These are phyloP conservation scores for Oxyria digyna DNA, from an alignment of 148 eudicot genomes.

Conservation along the genomic window DNA sequence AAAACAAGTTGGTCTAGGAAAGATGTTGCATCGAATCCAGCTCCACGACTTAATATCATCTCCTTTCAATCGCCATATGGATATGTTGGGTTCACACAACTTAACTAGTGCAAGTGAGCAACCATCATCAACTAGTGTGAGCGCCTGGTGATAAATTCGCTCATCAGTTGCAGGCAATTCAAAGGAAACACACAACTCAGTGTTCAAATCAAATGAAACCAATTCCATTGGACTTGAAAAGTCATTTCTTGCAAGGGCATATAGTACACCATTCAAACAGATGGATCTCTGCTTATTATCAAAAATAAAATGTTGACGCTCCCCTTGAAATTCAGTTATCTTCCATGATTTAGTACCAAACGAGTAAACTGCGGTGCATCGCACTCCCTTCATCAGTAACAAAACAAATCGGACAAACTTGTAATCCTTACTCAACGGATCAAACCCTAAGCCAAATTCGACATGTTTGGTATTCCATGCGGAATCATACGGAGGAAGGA, in stretches of 20 bases:
- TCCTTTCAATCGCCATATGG: background rate
- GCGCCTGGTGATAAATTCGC: background rate
- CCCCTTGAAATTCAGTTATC: background rate
- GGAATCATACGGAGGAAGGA: background rate
- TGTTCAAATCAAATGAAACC: slow-evolving; percentile 3
- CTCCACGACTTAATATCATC: background rate
- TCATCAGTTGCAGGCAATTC: background rate
- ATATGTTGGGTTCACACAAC: background rate
- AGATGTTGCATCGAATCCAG: background rate
- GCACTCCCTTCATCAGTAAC: too few species aligned
- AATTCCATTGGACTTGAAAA: background rate
- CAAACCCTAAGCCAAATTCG: slow-evolving; percentile 3
- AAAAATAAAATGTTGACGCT: background rate
- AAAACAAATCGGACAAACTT: background rate
- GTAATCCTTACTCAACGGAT: background rate
- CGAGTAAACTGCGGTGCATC: background rate
- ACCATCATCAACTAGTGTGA: background rate
- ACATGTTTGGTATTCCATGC: background rate
- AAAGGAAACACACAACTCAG: background rate
- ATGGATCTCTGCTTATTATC: background rate
- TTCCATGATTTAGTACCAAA: background rate
- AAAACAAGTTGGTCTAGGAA: too few species aligned
- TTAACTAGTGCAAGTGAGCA: background rate
- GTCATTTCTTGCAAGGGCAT: background rate
- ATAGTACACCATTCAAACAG: background rate